A percentile compares a stretch with the other conserved stretches of the same genome.
Conservation (phyloP, 805 yeast species). For the Yarrowia sp. region DNA sequence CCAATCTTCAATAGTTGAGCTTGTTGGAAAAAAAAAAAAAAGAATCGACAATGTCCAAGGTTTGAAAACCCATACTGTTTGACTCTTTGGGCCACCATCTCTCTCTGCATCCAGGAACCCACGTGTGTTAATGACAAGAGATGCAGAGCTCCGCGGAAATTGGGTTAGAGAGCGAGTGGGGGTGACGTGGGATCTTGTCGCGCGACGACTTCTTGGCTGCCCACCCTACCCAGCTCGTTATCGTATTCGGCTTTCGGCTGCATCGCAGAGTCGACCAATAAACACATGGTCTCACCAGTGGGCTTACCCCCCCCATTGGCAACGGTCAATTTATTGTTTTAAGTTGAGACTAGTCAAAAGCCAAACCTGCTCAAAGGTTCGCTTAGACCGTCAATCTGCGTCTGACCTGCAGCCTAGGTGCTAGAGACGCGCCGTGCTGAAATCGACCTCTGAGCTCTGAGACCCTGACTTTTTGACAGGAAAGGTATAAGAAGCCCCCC, state of each 20-base stretch:
- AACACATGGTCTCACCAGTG: neutral
- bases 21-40: neutral
- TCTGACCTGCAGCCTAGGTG: neutral
- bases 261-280: neutral
- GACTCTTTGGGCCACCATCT: neutral
- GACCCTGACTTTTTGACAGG: neutral
- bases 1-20: neutral
- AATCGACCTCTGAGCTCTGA: neutral
- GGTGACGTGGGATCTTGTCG: too few relatives aligned
- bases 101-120: neutral
- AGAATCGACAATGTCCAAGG: too few relatives aligned
- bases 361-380: slow-evolving; percentile 1
- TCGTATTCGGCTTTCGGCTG: too few relatives aligned
- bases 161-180: neutral
- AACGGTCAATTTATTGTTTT: neutral
- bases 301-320: neutral
- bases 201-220: too few relatives aligned
- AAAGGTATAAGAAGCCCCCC: slow-evolving; percentile 4
- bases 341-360: neutral
- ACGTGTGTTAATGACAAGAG: slow-evolving; percentile 9
- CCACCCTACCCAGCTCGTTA: too few relatives aligned
- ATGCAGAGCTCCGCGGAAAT: slow-evolving; percentile 24
- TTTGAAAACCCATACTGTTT: too few relatives aligned
- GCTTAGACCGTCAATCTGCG: slow-evolving; percentile 1
- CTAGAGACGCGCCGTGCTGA: slow-evolving; percentile 32